Base-by-base conservation (phyloP, 768 basidiomycete species). In the Lactarius akahatsu region DNA sequence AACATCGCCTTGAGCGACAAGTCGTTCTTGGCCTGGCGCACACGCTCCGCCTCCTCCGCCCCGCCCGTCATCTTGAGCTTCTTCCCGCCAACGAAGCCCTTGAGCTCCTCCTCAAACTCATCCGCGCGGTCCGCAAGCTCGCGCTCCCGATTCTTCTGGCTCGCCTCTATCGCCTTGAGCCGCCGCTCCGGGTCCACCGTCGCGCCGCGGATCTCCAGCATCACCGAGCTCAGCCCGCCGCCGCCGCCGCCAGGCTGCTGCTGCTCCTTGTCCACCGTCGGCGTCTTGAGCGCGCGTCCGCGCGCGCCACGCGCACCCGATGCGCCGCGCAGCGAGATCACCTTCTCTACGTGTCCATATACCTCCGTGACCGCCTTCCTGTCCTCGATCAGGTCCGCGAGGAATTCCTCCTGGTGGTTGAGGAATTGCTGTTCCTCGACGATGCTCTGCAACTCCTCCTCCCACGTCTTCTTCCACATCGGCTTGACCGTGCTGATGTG, bases 391-490 rank as follows among this genome's bases (percentile, higher is more conserved):
- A 99, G 80, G 73, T 99, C 96, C 58, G 80, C 81, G 65, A 96
- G 80, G 75, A 99, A 85, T 76, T 95, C 94, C 74, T 96, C 92
- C 76, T 98, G 96, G 73, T 97, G 92, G 9, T 85, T 86, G 66
- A 98, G 79, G 80, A 97, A 91, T 71, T 95, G 92, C 75, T 99
- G 96, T 76, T 99, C 96, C 75, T 97, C 95, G 65, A 98, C 91
- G 63, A 99, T 95, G 70, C 94, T 93, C 81, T 94, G 91, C 74
- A 99, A 76, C 78, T 99, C 96, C 74, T 93, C 88, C 73, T 92
- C 91, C 96, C 96, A 99, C 23, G 95, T 98, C 83, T 96, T 94
- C 82, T 96, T 92, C 96, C 96, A 99, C 85, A 92, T 93, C 52
- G 96, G 94, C 73, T 91, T 94, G 73, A 96, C 85, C 13, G 92